Base-by-base conservation (phyloP, 768 basidiomycete species). In the Auriscalpium microsporum region DNA sequence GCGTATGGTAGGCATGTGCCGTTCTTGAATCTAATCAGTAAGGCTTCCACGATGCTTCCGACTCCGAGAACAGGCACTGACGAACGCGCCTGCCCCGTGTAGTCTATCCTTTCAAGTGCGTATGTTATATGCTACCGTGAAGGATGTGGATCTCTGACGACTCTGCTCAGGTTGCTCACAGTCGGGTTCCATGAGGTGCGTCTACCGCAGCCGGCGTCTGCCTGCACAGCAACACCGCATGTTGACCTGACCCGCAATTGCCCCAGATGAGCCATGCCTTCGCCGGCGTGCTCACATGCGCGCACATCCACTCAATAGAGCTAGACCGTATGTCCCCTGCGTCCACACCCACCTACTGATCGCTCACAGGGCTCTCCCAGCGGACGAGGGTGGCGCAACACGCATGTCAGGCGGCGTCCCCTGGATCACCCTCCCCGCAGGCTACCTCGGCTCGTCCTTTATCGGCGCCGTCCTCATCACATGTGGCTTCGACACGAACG, bases 101-200 rank as follows among this genome's bases (percentile, higher is more conserved):
- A 92, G 90, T 93, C 65, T 93, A 93, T 68, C 91, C 90, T 5
- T 93, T 93, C 80, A 93, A 93, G 90, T 90, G 71, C 71, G 83
- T 68, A 10, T 53, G n/a, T 58, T n/a, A 48, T 55, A 56, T 52
- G 8, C 37, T 23, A 19, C 49, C 47, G 36, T n/a, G 23, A 28
- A 49, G 33, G 52, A 37, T 17, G 54, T 13, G 50, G 42, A 10
- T 40, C 40, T 54, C 16, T 40, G 34, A 23, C 19, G 49, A 42
- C 52, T 55, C 21, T 50, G 42, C 54, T 28, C 60, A 89, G 90
- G 63, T 68, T 92, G 52, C 77, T 92, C 50, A 91, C 90, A 1
- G 90, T 93, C 48, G 90, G 90, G 48, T 91, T 93, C 66, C 90
- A 93, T 69, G 90, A 93, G 74, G 89, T 86, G 61, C 57, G 68